Evolutionary conservation across 805 yeast species (phyloP), one percentile per base, ranked within the genome.

Genomic region (Metschnikowia amazonensis): DNA sequence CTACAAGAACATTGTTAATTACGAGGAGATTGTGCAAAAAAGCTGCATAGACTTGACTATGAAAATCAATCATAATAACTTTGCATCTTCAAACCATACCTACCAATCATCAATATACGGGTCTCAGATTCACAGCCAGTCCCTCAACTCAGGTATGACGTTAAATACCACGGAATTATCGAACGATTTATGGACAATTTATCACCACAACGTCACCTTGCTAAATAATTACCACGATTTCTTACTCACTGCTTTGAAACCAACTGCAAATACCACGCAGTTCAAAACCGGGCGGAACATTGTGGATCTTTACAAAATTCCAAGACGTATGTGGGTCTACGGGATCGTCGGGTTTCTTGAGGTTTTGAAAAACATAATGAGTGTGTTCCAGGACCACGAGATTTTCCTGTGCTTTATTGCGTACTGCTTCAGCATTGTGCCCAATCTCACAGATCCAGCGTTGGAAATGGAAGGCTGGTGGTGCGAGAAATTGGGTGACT

Each of bases 401-500:
- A 83, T 85, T 13, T 84, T 88, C 58, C 79, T 82, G 46, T 84
- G 88, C 50, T 85, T 84, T 57, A 84, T 84, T 25, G 74, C 85
- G 0, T 81, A 84, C 60, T 84, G 89, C 25, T 84, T 86, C 62
- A 80, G 80, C 48, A 76, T 79, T 46, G 74, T 79, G 33, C 67
- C 77, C 16, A 77, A 75, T 50, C 60, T 79, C 36, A 76, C 81
- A 0, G 83, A 78, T 55, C 75, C 82, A 1, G 67, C 70, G 5
- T 62, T 77, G 31, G 82, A 79, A 48, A 77, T 78, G 74, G 81
- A 77, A 60, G 81, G 82, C 28, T 79, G 82, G 77, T 88, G 96
- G 96, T 76, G 82, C 24, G 96, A 88, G 62, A 84, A 89, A 58
- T 65, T 88, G 42, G 96, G 95, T 29, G 96, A 88, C 60, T 67